phyloP scores from a whole-genome alignment of 176 grass and related monocot genomes.

The Cenchrus purpureus region DNA sequence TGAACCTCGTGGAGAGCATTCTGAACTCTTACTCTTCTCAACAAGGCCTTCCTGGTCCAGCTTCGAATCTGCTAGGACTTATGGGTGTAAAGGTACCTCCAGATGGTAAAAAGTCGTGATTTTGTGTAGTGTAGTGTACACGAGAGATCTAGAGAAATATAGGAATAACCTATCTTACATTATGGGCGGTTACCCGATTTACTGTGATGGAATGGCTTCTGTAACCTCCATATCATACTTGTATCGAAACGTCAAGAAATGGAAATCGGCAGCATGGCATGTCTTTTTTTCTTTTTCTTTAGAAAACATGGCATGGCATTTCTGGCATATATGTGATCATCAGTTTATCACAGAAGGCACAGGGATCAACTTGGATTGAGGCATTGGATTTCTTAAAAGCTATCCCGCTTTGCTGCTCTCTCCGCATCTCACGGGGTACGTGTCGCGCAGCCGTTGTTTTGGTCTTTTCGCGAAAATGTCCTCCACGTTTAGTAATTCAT shows the following conservation, averaged over 20 bases:
- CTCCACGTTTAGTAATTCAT: too few relatives aligned
- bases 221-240: neutral
- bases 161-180: neutral
- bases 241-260: neutral
- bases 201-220: slow-evolving; percentile 6
- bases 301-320: neutral
- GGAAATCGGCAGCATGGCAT: neutral
- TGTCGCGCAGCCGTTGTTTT: too few relatives aligned
- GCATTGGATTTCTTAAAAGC: too few relatives aligned
- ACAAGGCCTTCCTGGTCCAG: slow-evolving; percentile 92
- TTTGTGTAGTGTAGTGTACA: neutral
- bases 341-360: neutral
- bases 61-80: slow-evolving; percentile 86
- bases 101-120: slow-evolving; percentile 57
- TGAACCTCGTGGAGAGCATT: slow-evolving; percentile 89
- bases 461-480: too few relatives aligned
- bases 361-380: neutral
- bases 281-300: too few relatives aligned
- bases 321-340: neutral
- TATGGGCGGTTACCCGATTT: neutral
- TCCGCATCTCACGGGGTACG: too few relatives aligned
- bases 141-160: neutral
- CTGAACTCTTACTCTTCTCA: slow-evolving; percentile 92
- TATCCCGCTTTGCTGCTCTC: too few relatives aligned
- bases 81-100: slow-evolving; percentile 90